Evolutionary conservation across 768 basidiomycete genomes (phyloP), one percentile per base, ranked within the genome.

Genomic region (Mycena capillaripes): DNA sequence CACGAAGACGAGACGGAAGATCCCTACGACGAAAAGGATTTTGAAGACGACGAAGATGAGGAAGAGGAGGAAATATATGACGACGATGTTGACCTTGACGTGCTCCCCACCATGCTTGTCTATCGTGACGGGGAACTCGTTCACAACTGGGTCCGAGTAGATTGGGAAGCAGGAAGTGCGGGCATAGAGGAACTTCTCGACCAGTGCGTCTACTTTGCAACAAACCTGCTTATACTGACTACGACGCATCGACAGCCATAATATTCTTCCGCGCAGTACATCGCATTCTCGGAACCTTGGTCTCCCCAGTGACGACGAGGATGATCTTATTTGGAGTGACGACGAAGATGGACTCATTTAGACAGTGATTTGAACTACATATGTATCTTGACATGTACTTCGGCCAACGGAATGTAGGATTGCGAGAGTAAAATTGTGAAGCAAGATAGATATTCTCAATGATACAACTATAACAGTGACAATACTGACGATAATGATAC

Each of bases 81-180:
- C 7, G 91, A 89, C 60, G 82, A 90, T 32, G 90, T 95, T 48
- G 94, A 95, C 76, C 87, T 91, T 5, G 94, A 95, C 78, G 89
- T 95, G 86, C 85, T 95, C 30, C 94, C 94, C 0, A 95, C 94
- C 1, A 79, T 95, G 78, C 86, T 95, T 16, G 92, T 93, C 5
- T 95, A 95, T 76, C 92, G 90, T 21, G 90, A 89, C 68, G 94
- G 95, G 21, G 90, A 94, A 71, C 88, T 96, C n/a, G 89, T 95
- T n/a, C 89, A 94, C 76, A 94, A 93, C 58, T 96, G 95, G 95
- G 92, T 96, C 11, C 86, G 95, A 29, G 94, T 95, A 5, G 94
- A 96, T 79, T 95, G 94, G 95, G 94, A 94, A 79, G 93, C 92
- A 0, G 91, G 90, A 16, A 77, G 82, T 38, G 87, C 86, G n/a